Evolutionary conservation across 169 alveolate species (phyloP).

Genomic region (Perkinsus marinus): DNA sequence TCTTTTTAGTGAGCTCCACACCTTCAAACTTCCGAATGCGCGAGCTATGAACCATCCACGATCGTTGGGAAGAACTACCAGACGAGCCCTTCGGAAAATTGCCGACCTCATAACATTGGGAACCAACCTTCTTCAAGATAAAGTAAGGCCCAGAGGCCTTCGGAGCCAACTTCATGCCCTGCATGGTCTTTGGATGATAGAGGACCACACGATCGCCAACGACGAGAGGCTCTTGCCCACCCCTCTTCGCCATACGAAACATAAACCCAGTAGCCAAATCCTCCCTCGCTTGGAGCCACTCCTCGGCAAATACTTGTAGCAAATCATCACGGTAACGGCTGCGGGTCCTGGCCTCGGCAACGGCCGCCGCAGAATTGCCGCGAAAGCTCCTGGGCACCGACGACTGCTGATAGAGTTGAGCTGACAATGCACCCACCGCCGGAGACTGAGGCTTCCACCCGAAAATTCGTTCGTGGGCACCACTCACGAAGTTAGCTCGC

Average conservation of each 20-base stretch:
- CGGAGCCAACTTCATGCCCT: background rate
- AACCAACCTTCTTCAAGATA: background rate
- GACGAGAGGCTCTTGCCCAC: background rate
- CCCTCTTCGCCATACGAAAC: background rate
- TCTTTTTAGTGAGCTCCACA: too few relatives aligned
- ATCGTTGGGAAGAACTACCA: too few relatives aligned
- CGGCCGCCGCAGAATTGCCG: background rate
- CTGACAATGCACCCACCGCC: too few relatives aligned
- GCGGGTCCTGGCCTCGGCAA: background rate
- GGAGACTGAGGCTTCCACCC: background rate
- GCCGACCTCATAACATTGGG: background rate
- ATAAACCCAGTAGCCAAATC: background rate
- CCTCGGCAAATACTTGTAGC: background rate
- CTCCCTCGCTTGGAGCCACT: background rate
- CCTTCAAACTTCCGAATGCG: background rate
- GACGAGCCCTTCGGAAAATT: background rate
- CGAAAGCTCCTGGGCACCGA: background rate
- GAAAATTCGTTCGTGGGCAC: background rate
- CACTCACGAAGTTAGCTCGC: background rate
- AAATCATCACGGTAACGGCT: background rate
- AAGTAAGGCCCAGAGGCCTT: background rate
- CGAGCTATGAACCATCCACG: background rate
- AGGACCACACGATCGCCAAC: background rate
- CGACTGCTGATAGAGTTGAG: too few relatives aligned
- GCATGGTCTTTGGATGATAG: background rate